Percentiles rank a stretch among this genome's conserved stretches.
Evolutionary conservation across 768 basidiomycete species (phyloP).

Genomic region (Podaxis carcinomalis): DNA sequence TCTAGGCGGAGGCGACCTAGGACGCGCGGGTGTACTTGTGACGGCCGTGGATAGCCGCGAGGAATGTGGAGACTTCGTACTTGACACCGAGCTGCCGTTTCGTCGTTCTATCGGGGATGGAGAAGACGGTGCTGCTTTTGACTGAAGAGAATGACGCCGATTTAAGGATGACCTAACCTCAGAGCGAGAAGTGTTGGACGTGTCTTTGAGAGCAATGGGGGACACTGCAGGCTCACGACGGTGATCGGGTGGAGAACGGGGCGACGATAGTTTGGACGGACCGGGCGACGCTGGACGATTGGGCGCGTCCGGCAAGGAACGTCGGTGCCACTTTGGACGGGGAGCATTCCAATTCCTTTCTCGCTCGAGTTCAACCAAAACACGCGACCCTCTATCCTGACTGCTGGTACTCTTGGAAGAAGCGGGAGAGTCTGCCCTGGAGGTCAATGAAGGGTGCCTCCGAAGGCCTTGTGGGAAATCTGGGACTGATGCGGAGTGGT

Average conservation of each 20-base stretch:
- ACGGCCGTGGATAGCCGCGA: neutral
- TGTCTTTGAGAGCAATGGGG: neutral
- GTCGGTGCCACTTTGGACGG: conserved; percentile 48
- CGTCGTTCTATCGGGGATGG: conserved; percentile 9
- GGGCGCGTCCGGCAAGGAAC: conserved; percentile 11
- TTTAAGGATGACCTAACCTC: neutral
- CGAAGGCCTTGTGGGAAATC: conserved; percentile 19
- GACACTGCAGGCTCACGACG: neutral
- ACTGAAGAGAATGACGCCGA: neutral
- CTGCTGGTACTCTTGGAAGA: conserved; percentile 24
- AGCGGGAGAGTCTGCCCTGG: conserved; percentile 39
- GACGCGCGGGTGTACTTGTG: neutral
- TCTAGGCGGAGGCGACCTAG: neutral
- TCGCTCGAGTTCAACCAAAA: conserved; percentile 32
- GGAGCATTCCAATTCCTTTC: conserved; percentile 73
- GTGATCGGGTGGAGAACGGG: neutral
- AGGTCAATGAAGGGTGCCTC: conserved; percentile 27
- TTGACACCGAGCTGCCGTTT: neutral
- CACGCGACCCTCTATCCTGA: conserved; percentile 23
- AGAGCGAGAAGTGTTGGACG: neutral
- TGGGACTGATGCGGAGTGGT: conserved; percentile 24
- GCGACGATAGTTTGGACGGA: conserved; percentile 4
- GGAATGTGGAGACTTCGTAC: neutral
- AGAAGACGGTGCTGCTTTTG: conserved; percentile 3
- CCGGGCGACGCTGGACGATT: conserved; percentile 12